Evolutionary conservation across 139 green algal genomes (phyloP).

Genomic region (Chlorella vulgaris): DNA sequence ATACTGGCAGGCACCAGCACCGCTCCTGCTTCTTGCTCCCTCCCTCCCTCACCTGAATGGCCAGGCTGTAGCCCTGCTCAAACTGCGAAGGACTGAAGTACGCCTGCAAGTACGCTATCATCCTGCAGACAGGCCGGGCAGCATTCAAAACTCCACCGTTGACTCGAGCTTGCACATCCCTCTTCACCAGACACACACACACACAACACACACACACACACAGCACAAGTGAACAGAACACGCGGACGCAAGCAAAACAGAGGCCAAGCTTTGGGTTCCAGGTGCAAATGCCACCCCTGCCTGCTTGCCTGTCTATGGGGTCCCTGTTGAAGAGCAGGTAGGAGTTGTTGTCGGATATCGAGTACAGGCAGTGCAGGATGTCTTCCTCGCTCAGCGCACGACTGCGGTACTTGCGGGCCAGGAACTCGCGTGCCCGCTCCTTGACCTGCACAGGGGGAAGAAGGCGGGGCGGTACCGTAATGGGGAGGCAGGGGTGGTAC

Average conservation of each 20-base stretch:
- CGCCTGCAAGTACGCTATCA: conserved; percentile 63
- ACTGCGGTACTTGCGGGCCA: conserved; percentile 70
- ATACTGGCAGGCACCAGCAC: not conserved
- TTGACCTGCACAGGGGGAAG: conserved; percentile 54
- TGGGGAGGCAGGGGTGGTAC: not conserved
- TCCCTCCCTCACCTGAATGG: conserved; percentile 55
- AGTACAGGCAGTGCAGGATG: conserved; percentile 88
- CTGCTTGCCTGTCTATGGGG: conserved; percentile 67
- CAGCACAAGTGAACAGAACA: too few species aligned
- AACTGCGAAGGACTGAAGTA: conserved; percentile 48
- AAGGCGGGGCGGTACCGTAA: not conserved
- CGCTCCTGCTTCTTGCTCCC: too few species aligned
- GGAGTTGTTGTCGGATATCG: conserved; percentile 91
- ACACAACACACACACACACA: not conserved
- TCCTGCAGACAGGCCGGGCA: conserved; percentile 11
- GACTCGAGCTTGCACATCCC: too few species aligned
- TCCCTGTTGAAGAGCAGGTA: conserved; percentile 93
- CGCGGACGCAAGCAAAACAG: too few species aligned
- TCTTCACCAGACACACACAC: not conserved
- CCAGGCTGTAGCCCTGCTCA: conserved; percentile 50
- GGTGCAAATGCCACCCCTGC: too few species aligned
- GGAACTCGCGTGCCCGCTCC: conserved; percentile 77
- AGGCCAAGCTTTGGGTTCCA: too few species aligned
- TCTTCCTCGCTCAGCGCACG: conserved; percentile 64
- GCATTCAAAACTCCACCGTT: too few species aligned